phyloP scores from a whole-genome alignment of 352 stramenopile species.

The Phytophthora idaei region DNA sequence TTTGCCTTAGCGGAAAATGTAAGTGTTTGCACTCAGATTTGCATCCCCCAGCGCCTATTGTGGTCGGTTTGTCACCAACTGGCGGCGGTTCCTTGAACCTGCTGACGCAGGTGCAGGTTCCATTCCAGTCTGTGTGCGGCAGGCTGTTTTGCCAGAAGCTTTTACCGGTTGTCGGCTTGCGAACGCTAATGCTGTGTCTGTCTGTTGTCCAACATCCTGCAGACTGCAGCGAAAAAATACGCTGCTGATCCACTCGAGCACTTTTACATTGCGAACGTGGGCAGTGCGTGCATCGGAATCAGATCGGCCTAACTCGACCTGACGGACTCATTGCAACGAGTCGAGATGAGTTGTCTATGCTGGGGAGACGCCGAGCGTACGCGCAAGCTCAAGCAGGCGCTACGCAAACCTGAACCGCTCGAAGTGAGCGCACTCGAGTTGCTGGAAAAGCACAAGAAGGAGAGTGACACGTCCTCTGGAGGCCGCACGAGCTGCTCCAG shows the following conservation, averaged over 20 bases:
- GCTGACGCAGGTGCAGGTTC: slow-evolving; percentile 24
- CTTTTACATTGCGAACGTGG: slow-evolving; percentile 37
- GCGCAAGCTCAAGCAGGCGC: slow-evolving; percentile 39
- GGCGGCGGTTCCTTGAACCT: slow-evolving; percentile 22
- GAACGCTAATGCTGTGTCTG: slow-evolving; percentile 4
- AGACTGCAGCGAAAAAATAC: slow-evolving; percentile 18
- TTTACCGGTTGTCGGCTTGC: slow-evolving; percentile 20
- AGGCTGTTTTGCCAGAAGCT: slow-evolving; percentile 33
- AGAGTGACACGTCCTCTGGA: slow-evolving; percentile 40
- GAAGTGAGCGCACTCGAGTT: slow-evolving; percentile 7
- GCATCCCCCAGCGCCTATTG: background rate
- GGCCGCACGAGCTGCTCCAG: slow-evolving; percentile 55
- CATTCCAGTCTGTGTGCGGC: slow-evolving; percentile 10
- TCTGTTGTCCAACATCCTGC: slow-evolving; percentile 13
- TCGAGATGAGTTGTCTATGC: slow-evolving; percentile 39
- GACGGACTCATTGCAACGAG: slow-evolving; percentile 6
- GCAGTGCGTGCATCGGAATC: slow-evolving; percentile 14
- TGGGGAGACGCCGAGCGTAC: slow-evolving; percentile 47
- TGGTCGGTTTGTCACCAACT: slow-evolving; percentile 6
- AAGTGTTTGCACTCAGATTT: slow-evolving; percentile 16
- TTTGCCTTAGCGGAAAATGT: background rate
- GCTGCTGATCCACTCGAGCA: slow-evolving; percentile 8
- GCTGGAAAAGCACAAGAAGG: slow-evolving; percentile 13
- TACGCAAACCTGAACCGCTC: slow-evolving; percentile 10
- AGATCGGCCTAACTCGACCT: slow-evolving; percentile 1